These are phyloP conservation scores for Chloranthus sessilifolius DNA, from an alignment of 164 flowering plant species.

Conservation along the genomic window DNA sequence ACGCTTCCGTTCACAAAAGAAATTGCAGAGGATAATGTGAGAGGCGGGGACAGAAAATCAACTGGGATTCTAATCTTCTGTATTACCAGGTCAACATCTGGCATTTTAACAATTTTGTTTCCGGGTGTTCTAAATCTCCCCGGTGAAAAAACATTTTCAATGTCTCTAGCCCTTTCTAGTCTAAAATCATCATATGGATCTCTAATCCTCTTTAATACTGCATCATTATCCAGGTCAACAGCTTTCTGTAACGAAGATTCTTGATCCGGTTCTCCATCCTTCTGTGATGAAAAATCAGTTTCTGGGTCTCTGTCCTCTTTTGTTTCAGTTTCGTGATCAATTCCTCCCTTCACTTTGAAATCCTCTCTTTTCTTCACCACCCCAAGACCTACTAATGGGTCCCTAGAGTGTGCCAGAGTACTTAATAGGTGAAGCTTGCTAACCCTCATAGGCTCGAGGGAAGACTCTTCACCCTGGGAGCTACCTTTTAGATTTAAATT, in stretches of 20 bases:
- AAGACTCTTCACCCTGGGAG: slow-evolving; percentile 8
- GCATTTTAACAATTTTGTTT: too few species aligned
- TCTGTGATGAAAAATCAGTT: slow-evolving; percentile 15
- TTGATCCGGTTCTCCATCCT: slow-evolving; percentile 15
- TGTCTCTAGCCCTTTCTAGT: slow-evolving; percentile 13
- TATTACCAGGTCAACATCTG: too few species aligned
- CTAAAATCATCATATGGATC: slow-evolving; percentile 15
- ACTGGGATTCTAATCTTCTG: too few species aligned
- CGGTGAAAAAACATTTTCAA: slow-evolving; percentile 6
- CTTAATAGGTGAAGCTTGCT: slow-evolving; percentile 20
- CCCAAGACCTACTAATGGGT: slow-evolving; percentile 8
- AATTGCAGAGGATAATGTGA: slow-evolving; percentile 8
- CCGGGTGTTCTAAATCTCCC: slow-evolving; percentile 19
- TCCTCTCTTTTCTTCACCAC: slow-evolving; percentile 8
- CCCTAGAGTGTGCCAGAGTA: slow-evolving; percentile 13
- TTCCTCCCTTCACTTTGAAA: slow-evolving; percentile 8
- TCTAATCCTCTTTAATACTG: slow-evolving; percentile 9
- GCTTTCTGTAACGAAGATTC: slow-evolving; percentile 10
- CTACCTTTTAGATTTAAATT: slow-evolving; percentile 10
- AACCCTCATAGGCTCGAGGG: slow-evolving; percentile 19
- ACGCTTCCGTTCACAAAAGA: slow-evolving; percentile 15
- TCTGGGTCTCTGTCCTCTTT: slow-evolving; percentile 11
- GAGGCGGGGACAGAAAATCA: slow-evolving; percentile 10
- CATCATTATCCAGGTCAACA: slow-evolving; percentile 11
- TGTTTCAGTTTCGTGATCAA: slow-evolving; percentile 6